Base-by-base conservation (phyloP, 139 green algal species). In the Chlorella sp. region DNA sequence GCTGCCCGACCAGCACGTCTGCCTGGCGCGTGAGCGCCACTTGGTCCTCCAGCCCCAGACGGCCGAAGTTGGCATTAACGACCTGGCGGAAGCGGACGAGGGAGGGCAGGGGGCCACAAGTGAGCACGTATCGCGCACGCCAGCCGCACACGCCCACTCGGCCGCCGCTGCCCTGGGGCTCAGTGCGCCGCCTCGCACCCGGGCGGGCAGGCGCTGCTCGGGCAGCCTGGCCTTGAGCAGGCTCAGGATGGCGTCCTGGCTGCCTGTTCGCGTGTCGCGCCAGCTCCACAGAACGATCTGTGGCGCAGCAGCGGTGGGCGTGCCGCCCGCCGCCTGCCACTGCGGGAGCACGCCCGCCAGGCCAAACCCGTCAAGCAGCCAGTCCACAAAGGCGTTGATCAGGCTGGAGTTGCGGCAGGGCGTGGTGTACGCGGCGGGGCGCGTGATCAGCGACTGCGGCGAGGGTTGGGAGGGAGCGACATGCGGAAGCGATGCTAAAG, bases 1-100 rank as follows among this genome's bases (percentile, higher is more conserved):
- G 66, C 45, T 61, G 61, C 5, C 66, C 66, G 45, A 33, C 66
- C 66, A 73, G 46, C 66, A 73, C 66, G 17, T 73, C 66, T 14
- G 66, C 46, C 0, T 31, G 25, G 5, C 66, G 66, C 66, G 23
- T 45, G 5, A 17, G 43, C 17, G 31, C 45, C 5, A 73, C n/a
- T 45, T 73, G 66, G 31, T 73, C 66, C 66, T 73, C 31, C 14
- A 73, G 40, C 3, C 43, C 23, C 66, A 73, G 45, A 23, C 66
- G 21, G 2, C 66, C 66, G 42, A 73, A 60, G 21, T 73, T 45
- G 2, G 61, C 31, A 38, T 43, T 8, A n/a, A 45, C 25, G 6
- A 72, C 9, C 66, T 73, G 66, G 29, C 17, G 62, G 36, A 69
- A 15, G 15, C 17, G 60, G 8, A 42, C 12, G 17, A 43, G 29